Base-by-base conservation (phyloP, 2,329 filamentous ascomycete species). In the Cercospora beticola region DNA sequence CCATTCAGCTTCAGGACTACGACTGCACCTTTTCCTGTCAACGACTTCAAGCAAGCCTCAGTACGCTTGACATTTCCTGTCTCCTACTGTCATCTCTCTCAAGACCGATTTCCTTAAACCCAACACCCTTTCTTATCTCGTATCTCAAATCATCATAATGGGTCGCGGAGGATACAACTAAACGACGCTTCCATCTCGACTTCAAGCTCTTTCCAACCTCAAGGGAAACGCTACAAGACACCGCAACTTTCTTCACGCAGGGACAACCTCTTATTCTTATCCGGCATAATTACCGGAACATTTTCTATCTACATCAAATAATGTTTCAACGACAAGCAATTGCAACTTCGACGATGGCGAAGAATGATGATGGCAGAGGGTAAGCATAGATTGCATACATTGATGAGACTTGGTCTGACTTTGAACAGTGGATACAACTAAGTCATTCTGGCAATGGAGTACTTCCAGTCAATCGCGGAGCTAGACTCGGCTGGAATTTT, bases 151-250 rank as follows among this genome's bases (percentile, higher is more conserved):
- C 70, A 60, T 71, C 71, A 68, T 61, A 72, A 80, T 78, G 78
- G 78, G 77, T 71, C 80, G 80, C 63, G 80, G 79, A 71, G 81
- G 81, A 62, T 83, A 82, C 79, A 82, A 82, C 78, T 81, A 72
- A 73, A 60, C 62, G 52, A 56, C 43, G 57, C 36, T 65, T 64
- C 56, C 64, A 64, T 57, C 49, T 18, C 23, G 26, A 56, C 58
- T 23, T 49, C 49, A 49, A 57, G 49, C 26, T 61, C 28, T 65
- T 33, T 7, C 16, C 26, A 58, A 30, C 31, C 26, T 43, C 46
- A 65, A 40, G 14, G 64, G n/a, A 43, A 60, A 31, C 2, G 30
- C 66, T 28, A 36, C 30, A 46, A 61, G n/a, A 61, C 31, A 7
- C 16, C 5, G 49, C 43, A 23, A 43, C 14, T n/a, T 56, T 6